Base-by-base conservation (phyloP, 768 basidiomycete species). In the Termitomyces heimii region DNA sequence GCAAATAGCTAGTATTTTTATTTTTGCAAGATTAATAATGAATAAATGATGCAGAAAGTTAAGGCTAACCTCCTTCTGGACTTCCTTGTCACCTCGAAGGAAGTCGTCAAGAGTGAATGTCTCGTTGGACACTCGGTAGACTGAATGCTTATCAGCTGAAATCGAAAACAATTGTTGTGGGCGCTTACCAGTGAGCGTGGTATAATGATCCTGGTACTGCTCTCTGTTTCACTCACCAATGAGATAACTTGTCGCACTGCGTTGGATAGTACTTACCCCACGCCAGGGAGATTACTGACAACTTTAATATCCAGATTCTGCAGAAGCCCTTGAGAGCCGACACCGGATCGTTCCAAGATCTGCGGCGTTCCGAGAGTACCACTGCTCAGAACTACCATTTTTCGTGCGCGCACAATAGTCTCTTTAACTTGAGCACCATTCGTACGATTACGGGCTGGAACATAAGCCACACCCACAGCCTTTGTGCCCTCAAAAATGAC, bases 131-230 rank as follows among this genome's bases (percentile, higher is more conserved):
- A 85, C 86, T 57, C 86, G 85, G 68, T 66, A 88, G 60, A 87
- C 82, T 85, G 52, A 18, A n/a, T 34, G 12, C 8, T 9, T 7
- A 43, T 51, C 2, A 50, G 39, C 39, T 14, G 46, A 42, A 24
- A 5, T 10, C 9, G 6, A 35, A 9, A 28, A 18, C 22, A 31
- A 39, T 22, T 14, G 22, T 20, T n/a, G 20, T 5, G 37, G 13
- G 20, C 12, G 67, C 80, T 54, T 61, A 85, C 84, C 69, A 1
- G 82, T 82, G 32, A 87, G 75, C 1, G 85, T 88, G 12, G 85
- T 87, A 67, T 87, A 88, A 65, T 88, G 86, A 64, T 87, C 86
- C 67, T 87, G 85, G 69, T 88, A 88, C 67, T 88, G 71, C 68
- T 87, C 84, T 45, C 85, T 84, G 56, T 48, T 35, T 47, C 14